Percentiles rank a stretch among this genome's conserved stretches.
These are phyloP conservation scores for Mycena amicta DNA, from an alignment of 768 basidiomycete genomes.

Conservation along the genomic window DNA sequence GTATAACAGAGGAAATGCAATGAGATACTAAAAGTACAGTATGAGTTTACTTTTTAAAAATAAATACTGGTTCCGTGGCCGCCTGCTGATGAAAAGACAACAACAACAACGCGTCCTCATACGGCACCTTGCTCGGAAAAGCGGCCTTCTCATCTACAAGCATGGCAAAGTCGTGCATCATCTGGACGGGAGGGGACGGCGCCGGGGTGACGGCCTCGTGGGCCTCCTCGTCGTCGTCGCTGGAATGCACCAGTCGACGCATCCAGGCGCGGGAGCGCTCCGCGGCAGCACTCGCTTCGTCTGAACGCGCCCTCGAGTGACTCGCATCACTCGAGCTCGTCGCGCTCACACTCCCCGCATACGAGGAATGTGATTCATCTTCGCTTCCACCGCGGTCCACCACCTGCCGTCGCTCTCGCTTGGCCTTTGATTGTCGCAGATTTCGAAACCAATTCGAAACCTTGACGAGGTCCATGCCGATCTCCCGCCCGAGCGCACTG, in stretches of 20 bases:
- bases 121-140: slow-evolving; percentile 57
- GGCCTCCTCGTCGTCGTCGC: slow-evolving; percentile 23
- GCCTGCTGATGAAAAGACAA: slow-evolving; percentile 71
- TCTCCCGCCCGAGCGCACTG: slow-evolving; percentile 67
- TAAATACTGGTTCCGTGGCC: slow-evolving; percentile 35
- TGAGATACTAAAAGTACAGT: not conserved
- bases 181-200: slow-evolving; percentile 9
- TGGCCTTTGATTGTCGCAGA: slow-evolving; percentile 78
- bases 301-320: slow-evolving; percentile 4
- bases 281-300: not conserved
- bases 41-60: not conserved
- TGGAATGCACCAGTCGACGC: slow-evolving; percentile 10
- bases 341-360: slow-evolving; percentile 7
- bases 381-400: slow-evolving; percentile 29
- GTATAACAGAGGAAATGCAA: too few species aligned
- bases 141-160: slow-evolving; percentile 58
- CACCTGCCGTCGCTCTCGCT: slow-evolving; percentile 50
- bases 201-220: slow-evolving; percentile 20
- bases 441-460: slow-evolving; percentile 91
- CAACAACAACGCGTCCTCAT: slow-evolving; percentile 75
- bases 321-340: slow-evolving; percentile 2
- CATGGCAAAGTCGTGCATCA: slow-evolving; percentile 38
- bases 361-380: slow-evolving; percentile 38
- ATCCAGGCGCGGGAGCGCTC: not conserved
- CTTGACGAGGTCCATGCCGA: slow-evolving; percentile 85